Evolutionary conservation across 345 rosid genomes (phyloP).

Genomic region (Boechera retrofracta): DNA sequence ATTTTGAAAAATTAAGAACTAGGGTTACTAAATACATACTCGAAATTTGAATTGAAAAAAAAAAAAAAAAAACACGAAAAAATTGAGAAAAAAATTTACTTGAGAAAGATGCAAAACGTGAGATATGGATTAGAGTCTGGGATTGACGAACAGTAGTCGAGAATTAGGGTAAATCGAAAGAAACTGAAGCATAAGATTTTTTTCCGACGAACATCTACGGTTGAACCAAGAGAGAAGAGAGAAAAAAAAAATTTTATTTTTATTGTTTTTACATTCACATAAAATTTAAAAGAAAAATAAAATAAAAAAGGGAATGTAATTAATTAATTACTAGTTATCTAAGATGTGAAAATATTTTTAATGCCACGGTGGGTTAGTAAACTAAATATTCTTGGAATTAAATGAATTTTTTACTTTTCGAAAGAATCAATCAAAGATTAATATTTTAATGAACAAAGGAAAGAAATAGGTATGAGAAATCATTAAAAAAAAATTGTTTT

Average conservation of each 20-base stretch:
- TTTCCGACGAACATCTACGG: constrained; percentile 60
- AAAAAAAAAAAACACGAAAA: background rate
- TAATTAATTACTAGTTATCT: constrained; percentile 27
- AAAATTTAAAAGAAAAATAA: constrained; percentile 28
- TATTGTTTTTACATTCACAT: constrained; percentile 35
- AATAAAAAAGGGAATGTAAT: constrained; percentile 22
- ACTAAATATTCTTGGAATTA: background rate
- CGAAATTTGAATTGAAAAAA: constrained; percentile 9
- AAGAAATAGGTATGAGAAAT: background rate
- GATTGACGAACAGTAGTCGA: constrained; percentile 20
- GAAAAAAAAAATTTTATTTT: constrained; percentile 9
- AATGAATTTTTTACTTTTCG: background rate
- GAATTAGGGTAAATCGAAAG: constrained; percentile 32
- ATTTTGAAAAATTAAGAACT: constrained; percentile 1
- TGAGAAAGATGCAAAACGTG: constrained; percentile 1
- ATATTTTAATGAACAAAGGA: background rate
- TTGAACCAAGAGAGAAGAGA: constrained; percentile 41
- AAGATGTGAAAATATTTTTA: constrained; percentile 19
- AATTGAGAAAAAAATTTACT: background rate
- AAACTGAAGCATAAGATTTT: constrained; percentile 49
- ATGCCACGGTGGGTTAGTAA: background rate
- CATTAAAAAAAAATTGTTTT: background rate
- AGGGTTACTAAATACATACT: constrained; percentile 34
- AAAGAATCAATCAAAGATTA: background rate
- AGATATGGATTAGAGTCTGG: background rate